Base-by-base conservation (phyloP, 2,329 filamentous ascomycete genomes). In the Penicillium sp. region DNA sequence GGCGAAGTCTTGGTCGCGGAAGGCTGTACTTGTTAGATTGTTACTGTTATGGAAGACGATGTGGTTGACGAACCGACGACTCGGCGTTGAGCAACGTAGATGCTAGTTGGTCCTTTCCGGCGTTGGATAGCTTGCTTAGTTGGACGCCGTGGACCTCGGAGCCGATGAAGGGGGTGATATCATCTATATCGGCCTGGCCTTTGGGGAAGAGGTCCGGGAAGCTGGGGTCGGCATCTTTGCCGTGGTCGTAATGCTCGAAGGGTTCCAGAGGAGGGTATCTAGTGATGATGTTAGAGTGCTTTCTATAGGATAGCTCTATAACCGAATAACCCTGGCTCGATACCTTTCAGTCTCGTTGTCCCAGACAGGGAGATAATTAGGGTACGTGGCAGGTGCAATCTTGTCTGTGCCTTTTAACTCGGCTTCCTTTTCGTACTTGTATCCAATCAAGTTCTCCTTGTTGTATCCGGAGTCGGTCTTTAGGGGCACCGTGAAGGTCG, bases 61-160 rank as follows among this genome's bases (percentile, higher is more conserved):
- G 16, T 13, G 20, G 20, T 24, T 42, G 0, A 57, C 71, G 10
- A 69, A 74, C 71, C 81, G 13, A 89, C 85, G 5, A 90, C 85
- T 62, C 89, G 89, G 61, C 68, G 57, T 53, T 71, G 65, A 16
- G 70, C 70, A 22, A 69, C 63, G 40, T 65, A 70, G 3, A 71
- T 6, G 87, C 86, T 4, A 91, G 76, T 65, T 91, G 84, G 59
- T 90, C 84, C 63, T 88, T 89, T 44, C 82, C 86, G 13, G 82
- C 80, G 35, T 81, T 69, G 43, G 73, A 80, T 10, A 91, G 75
- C 51, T 77, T 75, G 69, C 80, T 86, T 24, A 91, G 72, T 67
- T 91, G 86, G 24, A 90, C 72, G 29, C 85, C 85, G 3, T 71
- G 74, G 26, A 91, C 74, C 61, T 89, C 86, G 13, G 84, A 81